Evolutionary conservation across 2,329 filamentous ascomycete species (phyloP), one percentile per base, ranked within the genome.

Genomic region (Lachnellula cervina): DNA sequence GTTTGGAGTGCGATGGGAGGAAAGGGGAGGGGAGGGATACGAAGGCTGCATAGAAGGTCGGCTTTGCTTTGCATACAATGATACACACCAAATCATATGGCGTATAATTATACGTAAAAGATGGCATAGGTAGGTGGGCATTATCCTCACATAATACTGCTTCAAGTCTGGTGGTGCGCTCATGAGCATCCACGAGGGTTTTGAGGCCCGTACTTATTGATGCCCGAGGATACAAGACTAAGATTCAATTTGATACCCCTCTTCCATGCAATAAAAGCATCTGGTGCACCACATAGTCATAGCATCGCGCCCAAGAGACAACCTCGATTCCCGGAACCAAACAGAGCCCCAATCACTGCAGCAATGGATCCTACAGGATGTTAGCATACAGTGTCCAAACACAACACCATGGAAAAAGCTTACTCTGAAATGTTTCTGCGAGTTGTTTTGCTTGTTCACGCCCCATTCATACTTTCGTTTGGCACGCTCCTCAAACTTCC

Each of bases 391-490:
- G 55, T 46, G n/a, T 32, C 8, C 28, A 47, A 49, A 6, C 16
- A 6, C 16, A 19, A 34, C 21, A 28, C 16, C 9, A 14, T 37
- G 46, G 37, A 42, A 21, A 74, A 32, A 9, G 9, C 77, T 73
- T 74, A 80, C 80, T 68, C 85, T 78, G 78, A 80, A 88, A 71
- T 88, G 84, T 74, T 88, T 88, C 57, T 71, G 69, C 46, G 61
- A 76, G 74, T 97, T 96, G 58, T 76, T 79, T 66, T 81, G 81
- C 76, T 83, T 87, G 68, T 93, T 86, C 66, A 90, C 80, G 34
- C 81, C 80, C 74, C 84, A 88, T 59, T 88, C 80, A 64, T 86
- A 86, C 60, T 79, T 79, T 67, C 81, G 83, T 60, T 80, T 76
- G 28, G 81, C 78, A 51, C 82, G 77, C 60, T 86, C 78, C 63